Evolutionary conservation across 768 basidiomycete species (phyloP).

Genomic region (Suillus luteus): DNA sequence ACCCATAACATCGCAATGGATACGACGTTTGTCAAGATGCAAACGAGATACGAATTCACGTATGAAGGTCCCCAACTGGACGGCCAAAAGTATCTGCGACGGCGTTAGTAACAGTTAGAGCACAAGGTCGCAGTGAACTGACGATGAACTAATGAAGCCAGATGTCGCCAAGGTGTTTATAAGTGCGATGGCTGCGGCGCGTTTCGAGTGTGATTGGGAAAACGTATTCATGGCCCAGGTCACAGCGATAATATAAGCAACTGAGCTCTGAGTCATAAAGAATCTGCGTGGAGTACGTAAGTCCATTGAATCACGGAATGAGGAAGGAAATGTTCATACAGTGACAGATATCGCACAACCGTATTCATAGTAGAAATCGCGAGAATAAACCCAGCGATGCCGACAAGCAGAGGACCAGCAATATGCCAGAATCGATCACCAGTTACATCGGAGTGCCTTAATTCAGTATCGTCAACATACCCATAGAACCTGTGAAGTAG

Average conservation of each 20-base stretch:
- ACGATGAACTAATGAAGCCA: slow-evolving; percentile 82
- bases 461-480: slow-evolving; percentile 10
- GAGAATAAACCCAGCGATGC: slow-evolving; percentile 66
- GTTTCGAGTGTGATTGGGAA: slow-evolving; percentile 77
- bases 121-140: slow-evolving; percentile 34
- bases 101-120: not conserved
- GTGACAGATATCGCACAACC: slow-evolving; percentile 61
- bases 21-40: slow-evolving; percentile 55
- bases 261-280: slow-evolving; percentile 70
- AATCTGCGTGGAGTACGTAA: slow-evolving; percentile 47
- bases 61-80: slow-evolving; percentile 70
- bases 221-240: slow-evolving; percentile 57
- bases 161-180: slow-evolving; percentile 78
- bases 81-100: slow-evolving; percentile 62
- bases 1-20: slow-evolving; percentile 49
- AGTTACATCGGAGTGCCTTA: slow-evolving; percentile 68
- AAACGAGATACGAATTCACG: slow-evolving; percentile 67
- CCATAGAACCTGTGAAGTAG: not conserved
- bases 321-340: slow-evolving; percentile 40
- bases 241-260: slow-evolving; percentile 65
- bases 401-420: slow-evolving; percentile 49
- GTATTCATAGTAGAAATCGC: slow-evolving; percentile 64
- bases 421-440: slow-evolving; percentile 78
- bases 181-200: slow-evolving; percentile 78
- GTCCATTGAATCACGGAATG: not conserved